phyloP scores from a whole-genome alignment of 2,329 filamentous ascomycete genomes.

The Trichoderma aggressivum region DNA sequence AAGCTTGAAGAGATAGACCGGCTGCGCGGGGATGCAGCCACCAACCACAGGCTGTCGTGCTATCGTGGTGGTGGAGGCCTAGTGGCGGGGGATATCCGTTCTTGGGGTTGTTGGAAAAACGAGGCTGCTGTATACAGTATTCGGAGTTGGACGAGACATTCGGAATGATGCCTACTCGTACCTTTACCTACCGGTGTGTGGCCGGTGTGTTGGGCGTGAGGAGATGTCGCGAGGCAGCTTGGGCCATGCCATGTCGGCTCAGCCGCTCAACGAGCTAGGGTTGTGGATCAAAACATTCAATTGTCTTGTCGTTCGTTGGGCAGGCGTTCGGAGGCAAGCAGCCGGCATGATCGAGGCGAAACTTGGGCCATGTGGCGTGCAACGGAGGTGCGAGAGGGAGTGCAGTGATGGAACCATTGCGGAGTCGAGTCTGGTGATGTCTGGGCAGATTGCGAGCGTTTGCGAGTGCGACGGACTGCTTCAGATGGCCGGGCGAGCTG shows the following conservation, averaged over 20 bases:
- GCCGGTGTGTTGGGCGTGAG: background rate
- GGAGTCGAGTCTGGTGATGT: slow-evolving; percentile 10
- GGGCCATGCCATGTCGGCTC: background rate
- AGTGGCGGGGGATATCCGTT: background rate
- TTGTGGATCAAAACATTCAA: background rate
- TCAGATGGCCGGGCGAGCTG: background rate
- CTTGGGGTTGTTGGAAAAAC: background rate
- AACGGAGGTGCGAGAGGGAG: background rate
- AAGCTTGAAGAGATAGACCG: background rate
- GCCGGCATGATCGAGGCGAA: background rate
- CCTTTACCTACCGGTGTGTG: background rate
- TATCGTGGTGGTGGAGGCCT: slow-evolving; percentile 1
- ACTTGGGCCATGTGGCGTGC: slow-evolving; percentile 4
- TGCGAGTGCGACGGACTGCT: background rate
- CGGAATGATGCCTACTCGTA: background rate
- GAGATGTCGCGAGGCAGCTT: background rate
- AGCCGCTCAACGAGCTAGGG: slow-evolving; percentile 1
- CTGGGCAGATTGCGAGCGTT: background rate
- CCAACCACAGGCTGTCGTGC: slow-evolving; percentile 14
- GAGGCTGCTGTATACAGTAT: background rate
- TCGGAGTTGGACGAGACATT: background rate
- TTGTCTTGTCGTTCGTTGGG: background rate
- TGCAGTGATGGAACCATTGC: slow-evolving; percentile 1
- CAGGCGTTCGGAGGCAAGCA: background rate
- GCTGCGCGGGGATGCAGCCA: slow-evolving; percentile 13